A percentile compares a stretch with the other conserved stretches of the same genome.
Conservation (phyloP, 2,329 filamentous ascomycete genomes). For the Verticillium nubilum region DNA sequence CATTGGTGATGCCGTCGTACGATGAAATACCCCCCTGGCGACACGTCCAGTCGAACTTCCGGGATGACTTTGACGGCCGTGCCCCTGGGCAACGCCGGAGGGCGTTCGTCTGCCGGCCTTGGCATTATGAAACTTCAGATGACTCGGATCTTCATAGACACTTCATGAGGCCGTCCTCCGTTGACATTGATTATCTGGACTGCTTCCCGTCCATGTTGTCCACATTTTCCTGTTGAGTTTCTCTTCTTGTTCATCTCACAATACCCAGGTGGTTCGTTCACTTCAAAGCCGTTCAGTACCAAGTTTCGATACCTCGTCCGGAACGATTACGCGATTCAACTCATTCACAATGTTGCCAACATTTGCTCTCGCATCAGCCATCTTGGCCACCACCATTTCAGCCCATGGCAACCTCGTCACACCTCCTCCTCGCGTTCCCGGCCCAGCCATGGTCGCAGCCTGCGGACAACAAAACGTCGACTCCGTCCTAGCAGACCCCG, state of each 20-base stretch:
- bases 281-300: too few species aligned
- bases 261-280: neutral
- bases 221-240: neutral
- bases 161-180: neutral
- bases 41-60: neutral
- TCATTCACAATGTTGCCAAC: conserved; percentile 9
- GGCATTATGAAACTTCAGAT: neutral
- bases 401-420: conserved; percentile 38
- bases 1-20: neutral
- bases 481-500: conserved; percentile 26
- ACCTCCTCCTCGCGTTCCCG: conserved; percentile 34
- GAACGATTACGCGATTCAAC: neutral
- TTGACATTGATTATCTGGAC: neutral
- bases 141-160: too few species aligned
- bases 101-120: neutral
- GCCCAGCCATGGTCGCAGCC: conserved; percentile 33
- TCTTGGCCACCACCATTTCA: conserved; percentile 20
- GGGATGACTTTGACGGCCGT: neutral
- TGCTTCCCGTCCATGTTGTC: neutral
- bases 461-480: conserved; percentile 36
- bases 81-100: neutral
- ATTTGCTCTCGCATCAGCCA: conserved; percentile 8
- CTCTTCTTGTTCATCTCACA: neutral
- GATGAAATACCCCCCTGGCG: too few species aligned
- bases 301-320: neutral